Percentiles rank a stretch among this genome's conserved stretches.
Evolutionary conservation across 805 yeast species (phyloP).

Genomic region (Saccharomycopsis fibuligera): DNA sequence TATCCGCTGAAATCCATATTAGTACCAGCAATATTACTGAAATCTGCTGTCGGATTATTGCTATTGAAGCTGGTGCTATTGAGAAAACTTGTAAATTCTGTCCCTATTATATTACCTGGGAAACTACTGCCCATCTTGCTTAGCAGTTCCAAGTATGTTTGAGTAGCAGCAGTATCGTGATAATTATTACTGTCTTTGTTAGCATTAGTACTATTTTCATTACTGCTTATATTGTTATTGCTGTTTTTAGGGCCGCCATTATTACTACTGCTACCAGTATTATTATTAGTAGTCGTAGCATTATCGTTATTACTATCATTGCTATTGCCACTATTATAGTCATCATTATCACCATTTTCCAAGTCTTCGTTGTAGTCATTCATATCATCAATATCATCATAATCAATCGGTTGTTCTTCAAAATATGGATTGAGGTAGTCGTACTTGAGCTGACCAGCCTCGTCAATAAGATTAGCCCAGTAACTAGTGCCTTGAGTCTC

Average conservation of each 20-base stretch:
- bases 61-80: too few relatives aligned
- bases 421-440: constrained; percentile 28
- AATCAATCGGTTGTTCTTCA: neutral
- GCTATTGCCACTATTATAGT: neutral
- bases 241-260: neutral
- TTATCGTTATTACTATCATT: neutral
- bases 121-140: too few relatives aligned
- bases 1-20: too few relatives aligned
- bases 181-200: neutral
- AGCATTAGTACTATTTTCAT: neutral
- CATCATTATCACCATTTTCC: neutral
- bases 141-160: too few relatives aligned
- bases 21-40: too few relatives aligned
- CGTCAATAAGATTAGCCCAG: constrained; percentile 26
- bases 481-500: constrained; percentile 9
- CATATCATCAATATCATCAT: neutral
- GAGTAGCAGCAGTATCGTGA: neutral
- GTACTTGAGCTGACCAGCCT: constrained; percentile 24
- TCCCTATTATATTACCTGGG: too few relatives aligned
- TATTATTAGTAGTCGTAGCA: neutral
- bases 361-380: too few relatives aligned
- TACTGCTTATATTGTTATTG: neutral
- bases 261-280: neutral
- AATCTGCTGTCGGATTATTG: too few relatives aligned
- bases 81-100: too few relatives aligned